These are phyloP conservation scores for Amanita polypyramis DNA, from an alignment of 768 basidiomycete species.

Conservation along the genomic window DNA sequence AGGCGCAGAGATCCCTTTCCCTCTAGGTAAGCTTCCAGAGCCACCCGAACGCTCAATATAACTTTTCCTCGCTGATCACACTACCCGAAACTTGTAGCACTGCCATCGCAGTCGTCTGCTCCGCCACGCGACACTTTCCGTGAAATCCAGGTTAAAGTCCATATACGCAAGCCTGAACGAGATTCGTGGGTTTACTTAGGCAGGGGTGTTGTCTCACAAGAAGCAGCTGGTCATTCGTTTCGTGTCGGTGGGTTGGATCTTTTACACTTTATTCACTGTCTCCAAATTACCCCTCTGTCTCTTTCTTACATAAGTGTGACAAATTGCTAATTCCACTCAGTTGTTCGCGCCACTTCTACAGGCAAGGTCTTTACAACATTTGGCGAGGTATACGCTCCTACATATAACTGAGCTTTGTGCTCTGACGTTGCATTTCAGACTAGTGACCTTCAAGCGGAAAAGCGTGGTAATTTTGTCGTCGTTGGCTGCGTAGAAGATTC, in stretches of 20 bases:
- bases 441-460: slow-evolving; percentile 74
- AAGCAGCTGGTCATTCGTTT: slow-evolving; percentile 64
- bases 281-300: not conserved
- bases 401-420: not conserved
- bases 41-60: not conserved
- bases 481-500: slow-evolving; percentile 67
- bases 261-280: not conserved
- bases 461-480: slow-evolving; percentile 81
- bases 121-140: slow-evolving; percentile 49
- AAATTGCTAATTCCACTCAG: slow-evolving; percentile 19
- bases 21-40: not conserved
- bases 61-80: not conserved
- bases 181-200: slow-evolving; percentile 81
- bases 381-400: slow-evolving; percentile 43
- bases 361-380: slow-evolving; percentile 64
- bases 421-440: slow-evolving; percentile 24
- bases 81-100: not conserved
- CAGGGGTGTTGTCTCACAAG: slow-evolving; percentile 66
- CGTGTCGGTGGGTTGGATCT: slow-evolving; percentile 54
- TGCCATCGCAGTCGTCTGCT: slow-evolving; percentile 2
- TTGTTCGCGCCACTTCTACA: slow-evolving; percentile 53
- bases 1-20: not conserved
- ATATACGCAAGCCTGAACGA: slow-evolving; percentile 67
- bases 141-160: slow-evolving; percentile 78
- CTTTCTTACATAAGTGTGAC: not conserved